Base-by-base conservation (phyloP, 106 monocot species). In the Amphibolis antarctica region DNA sequence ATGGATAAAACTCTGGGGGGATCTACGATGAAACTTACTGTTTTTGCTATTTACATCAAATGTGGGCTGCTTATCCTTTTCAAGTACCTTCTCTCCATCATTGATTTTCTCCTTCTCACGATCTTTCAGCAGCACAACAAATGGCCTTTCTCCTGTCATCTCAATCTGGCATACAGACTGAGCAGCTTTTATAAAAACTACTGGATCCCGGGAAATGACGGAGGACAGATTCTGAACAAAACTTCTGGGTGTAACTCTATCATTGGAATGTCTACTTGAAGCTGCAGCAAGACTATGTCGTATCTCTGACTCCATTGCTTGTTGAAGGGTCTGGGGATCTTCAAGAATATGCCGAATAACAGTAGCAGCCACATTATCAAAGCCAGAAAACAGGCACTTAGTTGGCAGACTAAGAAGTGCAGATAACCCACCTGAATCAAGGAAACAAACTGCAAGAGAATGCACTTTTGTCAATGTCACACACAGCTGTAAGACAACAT, bases 281-380 rank as follows among this genome's bases (percentile, higher is more conserved):
- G 82, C 79, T 53, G 91, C 74, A 12, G 85, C 17, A 47, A 99
- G 87, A 75, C 79, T 85, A 53, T 92, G 91, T 1, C 91, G 82
- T 59, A 99, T 99, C 70, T 99, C 98, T 67, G 85, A 72, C 69
- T 99, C 98, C 98, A 99, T 99, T 25, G 88, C 88, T 69, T 99
- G 98, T 70, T 99, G 98, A 48, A 99, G 85, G 43, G 98, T 99
- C 55, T 91, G 76, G 1, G 98, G 83, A 67, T 99, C 98, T 75
- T 99, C 98, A 45, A 99, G 74, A 79, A 99, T 99, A 66, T 99
- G 98, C 25, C 98, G 84, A 15, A 99, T 79, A 31, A 99, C 81
- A 49, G 82, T 67, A 72, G 91, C 76, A 59, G 91, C 87, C 25
- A 99, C 64, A 70, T 62, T 83, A 71, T 91, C 91, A 65, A 88